Percentiles rank a stretch among this genome's conserved stretches.
These are phyloP conservation scores for Agrocybe praecox DNA, from an alignment of 768 basidiomycete genomes.

Conservation along the genomic window DNA sequence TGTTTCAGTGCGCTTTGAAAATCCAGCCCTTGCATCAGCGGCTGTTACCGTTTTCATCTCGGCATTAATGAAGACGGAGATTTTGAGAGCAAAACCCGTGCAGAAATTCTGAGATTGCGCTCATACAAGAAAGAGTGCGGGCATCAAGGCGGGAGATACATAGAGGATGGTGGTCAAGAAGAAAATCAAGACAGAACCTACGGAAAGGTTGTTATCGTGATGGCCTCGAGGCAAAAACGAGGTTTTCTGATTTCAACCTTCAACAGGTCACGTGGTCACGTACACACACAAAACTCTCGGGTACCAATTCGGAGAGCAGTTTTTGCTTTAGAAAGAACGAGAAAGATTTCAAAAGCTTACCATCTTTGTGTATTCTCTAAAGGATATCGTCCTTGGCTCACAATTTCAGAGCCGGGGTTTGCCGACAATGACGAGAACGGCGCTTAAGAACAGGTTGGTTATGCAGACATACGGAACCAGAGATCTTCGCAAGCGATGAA, in stretches of 20 bases:
- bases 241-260: not conserved
- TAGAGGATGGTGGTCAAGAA: not conserved
- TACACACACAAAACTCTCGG: not conserved
- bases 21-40: not conserved
- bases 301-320: not conserved
- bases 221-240: not conserved
- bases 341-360: not conserved
- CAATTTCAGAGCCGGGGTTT: not conserved
- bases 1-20: not conserved
- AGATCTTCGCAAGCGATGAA: too few relatives aligned
- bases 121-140: not conserved
- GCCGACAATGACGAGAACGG: not conserved
- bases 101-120: not conserved
- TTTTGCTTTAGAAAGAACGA: not conserved
- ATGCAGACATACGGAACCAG: too few relatives aligned
- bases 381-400: too few relatives aligned
- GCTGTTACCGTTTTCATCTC: not conserved
- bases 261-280: not conserved
- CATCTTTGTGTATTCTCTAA: too few relatives aligned
- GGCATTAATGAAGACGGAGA: not conserved
- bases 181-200: not conserved
- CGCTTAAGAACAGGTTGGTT: not conserved
- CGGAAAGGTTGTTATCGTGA: not conserved
- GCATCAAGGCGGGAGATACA: not conserved
- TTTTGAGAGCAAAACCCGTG: not conserved